Percentiles rank a stretch among this genome's conserved stretches.
Evolutionary conservation across 768 basidiomycete species (phyloP).

Genomic region (Suillus weaverae): DNA sequence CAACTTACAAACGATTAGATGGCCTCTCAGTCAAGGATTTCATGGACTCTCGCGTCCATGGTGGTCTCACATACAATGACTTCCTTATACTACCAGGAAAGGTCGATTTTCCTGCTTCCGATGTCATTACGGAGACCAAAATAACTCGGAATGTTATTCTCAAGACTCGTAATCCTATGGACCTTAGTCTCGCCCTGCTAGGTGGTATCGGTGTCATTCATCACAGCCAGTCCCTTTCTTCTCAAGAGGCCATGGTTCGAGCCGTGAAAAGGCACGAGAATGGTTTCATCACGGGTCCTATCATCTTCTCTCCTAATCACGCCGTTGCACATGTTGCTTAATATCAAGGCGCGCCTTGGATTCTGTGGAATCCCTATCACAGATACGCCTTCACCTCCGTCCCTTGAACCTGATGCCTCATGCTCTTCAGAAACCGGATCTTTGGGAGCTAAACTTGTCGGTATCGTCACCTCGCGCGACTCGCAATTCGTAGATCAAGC

Average conservation of each 20-base stretch:
- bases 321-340: constrained; percentile 88
- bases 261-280: constrained; percentile 98
- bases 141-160: constrained; percentile 89
- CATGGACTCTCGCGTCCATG: constrained; percentile 82
- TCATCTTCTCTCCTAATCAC: constrained; percentile 79
- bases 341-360: constrained; percentile 88
- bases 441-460: constrained; percentile 88
- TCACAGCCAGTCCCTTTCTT: constrained; percentile 83
- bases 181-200: constrained; percentile 91
- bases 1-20: constrained; percentile 71
- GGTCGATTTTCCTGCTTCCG: constrained; percentile 86
- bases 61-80: constrained; percentile 97
- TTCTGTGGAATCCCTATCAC: constrained; percentile 98
- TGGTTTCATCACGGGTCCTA: constrained; percentile 94
- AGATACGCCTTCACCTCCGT: constrained; percentile 79
- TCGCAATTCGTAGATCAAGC: constrained; percentile 97
- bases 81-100: constrained; percentile 92
- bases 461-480: constrained; percentile 95
- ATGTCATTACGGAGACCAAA: constrained; percentile 78
- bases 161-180: constrained; percentile 98
- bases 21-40: constrained; percentile 84
- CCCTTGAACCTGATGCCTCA: constrained; percentile 17
- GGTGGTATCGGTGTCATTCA: constrained; percentile 99
- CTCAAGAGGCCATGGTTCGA: constrained; percentile 95
- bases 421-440: constrained; percentile 69